A percentile compares a stretch with the other conserved stretches of the same genome.
phyloP scores from a whole-genome alignment of 306 rosid species.

The Pyrus pyrifolia region DNA sequence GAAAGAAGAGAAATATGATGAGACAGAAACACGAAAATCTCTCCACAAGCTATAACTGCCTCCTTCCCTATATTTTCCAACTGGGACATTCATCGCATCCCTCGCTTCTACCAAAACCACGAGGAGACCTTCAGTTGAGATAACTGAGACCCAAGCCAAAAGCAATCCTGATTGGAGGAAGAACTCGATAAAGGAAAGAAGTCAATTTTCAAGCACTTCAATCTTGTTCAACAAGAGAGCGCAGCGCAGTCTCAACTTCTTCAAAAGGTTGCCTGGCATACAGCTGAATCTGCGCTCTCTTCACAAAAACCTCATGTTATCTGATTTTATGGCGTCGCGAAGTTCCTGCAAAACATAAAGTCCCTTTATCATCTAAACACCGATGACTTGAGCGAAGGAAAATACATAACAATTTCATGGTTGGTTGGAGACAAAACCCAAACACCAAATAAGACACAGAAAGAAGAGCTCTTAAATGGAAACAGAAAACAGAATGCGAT shows the following conservation, averaged over 20 bases:
- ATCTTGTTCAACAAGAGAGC: slow-evolving; percentile 42
- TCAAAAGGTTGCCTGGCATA: slow-evolving; percentile 80
- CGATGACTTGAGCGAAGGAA: background rate
- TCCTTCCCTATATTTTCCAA: background rate
- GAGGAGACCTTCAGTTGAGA: background rate
- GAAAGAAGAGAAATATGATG: background rate
- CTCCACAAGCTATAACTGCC: background rate
- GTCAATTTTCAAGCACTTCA: slow-evolving; percentile 14
- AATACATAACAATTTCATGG: slow-evolving; percentile 8
- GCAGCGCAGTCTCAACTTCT: slow-evolving; percentile 70
- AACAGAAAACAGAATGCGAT: too few relatives aligned
- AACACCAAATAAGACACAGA: background rate
- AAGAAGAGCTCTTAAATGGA: background rate
- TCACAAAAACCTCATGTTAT: slow-evolving; percentile 52
- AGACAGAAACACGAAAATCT: background rate
- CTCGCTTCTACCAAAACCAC: background rate
- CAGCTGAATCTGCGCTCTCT: slow-evolving; percentile 72
- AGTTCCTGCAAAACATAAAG: slow-evolving; percentile 53
- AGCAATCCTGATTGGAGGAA: background rate
- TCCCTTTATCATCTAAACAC: background rate
- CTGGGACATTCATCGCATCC: background rate
- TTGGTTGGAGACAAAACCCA: slow-evolving; percentile 6
- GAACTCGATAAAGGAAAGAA: background rate
- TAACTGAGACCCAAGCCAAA: background rate
- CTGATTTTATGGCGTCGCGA: slow-evolving; percentile 40